phyloP scores from a whole-genome alignment of 495 filamentous ascomycete genomes.

The Lasiosphaeris hirsuta region DNA sequence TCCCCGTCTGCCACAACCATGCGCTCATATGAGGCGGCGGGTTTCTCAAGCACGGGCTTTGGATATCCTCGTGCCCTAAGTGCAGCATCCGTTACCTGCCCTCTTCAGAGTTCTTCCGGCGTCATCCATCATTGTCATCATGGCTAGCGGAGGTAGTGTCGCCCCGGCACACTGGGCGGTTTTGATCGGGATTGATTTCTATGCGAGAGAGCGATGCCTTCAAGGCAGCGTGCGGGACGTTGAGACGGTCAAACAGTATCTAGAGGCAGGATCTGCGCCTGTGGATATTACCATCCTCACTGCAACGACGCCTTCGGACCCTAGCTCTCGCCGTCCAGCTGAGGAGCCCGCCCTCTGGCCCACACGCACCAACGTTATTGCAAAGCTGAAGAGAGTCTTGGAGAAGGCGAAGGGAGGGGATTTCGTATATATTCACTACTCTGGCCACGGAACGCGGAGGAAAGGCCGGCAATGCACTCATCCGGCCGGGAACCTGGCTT shows the following conservation, averaged over 20 bases:
- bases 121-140: not conserved
- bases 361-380: not conserved
- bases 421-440: constrained; percentile 6
- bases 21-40: too few relatives aligned
- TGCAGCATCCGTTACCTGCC: too few relatives aligned
- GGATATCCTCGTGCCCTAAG: too few relatives aligned
- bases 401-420: not conserved
- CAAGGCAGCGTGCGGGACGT: constrained; percentile 8
- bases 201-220: constrained; percentile 1
- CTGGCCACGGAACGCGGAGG: not conserved
- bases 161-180: not conserved
- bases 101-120: too few relatives aligned
- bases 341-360: not conserved
- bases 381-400: not conserved
- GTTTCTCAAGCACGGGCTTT: too few relatives aligned
- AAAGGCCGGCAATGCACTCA: not conserved
- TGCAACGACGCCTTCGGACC: constrained; percentile 2
- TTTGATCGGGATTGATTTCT: constrained; percentile 6
- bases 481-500: not conserved
- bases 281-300: constrained; percentile 3
- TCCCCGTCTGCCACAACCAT: too few relatives aligned
- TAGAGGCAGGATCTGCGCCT: constrained; percentile 4
- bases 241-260: constrained; percentile 3
- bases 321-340: not conserved
- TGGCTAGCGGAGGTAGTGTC: not conserved